phyloP scores from a whole-genome alignment of 257 asterid species.

The Craterostigma plantagineum region DNA sequence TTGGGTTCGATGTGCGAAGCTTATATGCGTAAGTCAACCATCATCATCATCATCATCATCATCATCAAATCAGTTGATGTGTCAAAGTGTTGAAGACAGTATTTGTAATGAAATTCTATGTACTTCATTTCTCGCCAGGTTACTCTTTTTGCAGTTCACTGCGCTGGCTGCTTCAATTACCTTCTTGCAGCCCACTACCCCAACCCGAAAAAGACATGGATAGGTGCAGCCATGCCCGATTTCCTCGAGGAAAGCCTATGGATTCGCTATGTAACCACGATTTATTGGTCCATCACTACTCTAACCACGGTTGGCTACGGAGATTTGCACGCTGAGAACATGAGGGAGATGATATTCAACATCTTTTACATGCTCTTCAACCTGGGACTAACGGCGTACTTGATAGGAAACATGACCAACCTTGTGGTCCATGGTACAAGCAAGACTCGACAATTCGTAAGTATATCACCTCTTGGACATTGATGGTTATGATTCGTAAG shows the following conservation, averaged over 20 bases:
- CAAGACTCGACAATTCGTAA: constrained; percentile 71
- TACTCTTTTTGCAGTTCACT: constrained; percentile 85
- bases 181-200: constrained; percentile 60
- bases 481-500: too few relatives aligned
- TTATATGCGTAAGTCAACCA: constrained; percentile 53
- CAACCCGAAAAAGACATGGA: constrained; percentile 57
- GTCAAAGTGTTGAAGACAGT: background rate
- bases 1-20: constrained; percentile 77
- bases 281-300: constrained; percentile 92
- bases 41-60: background rate
- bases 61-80: constrained; percentile 1
- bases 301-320: constrained; percentile 95
- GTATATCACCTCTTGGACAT: constrained; percentile 11
- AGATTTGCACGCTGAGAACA: constrained; percentile 80
- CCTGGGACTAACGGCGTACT: constrained; percentile 76
- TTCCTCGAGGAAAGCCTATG: constrained; percentile 45
- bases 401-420: constrained; percentile 96
- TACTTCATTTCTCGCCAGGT: constrained; percentile 26
- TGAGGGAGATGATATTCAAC: constrained; percentile 68
- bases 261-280: constrained; percentile 67
- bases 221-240: constrained; percentile 46
- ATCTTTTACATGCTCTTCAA: constrained; percentile 87
- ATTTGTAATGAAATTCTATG: background rate
- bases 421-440: constrained; percentile 90
- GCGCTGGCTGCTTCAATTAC: constrained; percentile 89